These are phyloP conservation scores for Prunus campanulata DNA, from an alignment of 306 rosid species.

Conservation along the genomic window DNA sequence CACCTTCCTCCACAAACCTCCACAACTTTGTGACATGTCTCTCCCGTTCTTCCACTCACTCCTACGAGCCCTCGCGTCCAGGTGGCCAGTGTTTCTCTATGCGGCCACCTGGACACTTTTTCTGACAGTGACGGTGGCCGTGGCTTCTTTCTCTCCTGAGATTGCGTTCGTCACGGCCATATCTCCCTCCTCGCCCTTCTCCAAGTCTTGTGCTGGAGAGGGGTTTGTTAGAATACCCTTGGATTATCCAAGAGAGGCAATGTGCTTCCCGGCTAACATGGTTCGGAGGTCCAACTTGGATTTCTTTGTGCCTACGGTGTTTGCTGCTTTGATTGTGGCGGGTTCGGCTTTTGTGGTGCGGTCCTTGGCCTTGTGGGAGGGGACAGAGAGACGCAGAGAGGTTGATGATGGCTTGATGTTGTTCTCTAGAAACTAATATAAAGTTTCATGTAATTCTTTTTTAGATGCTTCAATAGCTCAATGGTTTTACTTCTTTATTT, in stretches of 20 bases:
- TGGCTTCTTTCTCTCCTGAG: conserved; percentile 52
- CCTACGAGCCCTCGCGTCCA: conserved; percentile 21
- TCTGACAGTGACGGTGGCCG: conserved; percentile 37
- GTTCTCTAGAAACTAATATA: background rate
- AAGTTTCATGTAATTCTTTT: background rate
- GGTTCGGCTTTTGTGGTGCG: conserved; percentile 59
- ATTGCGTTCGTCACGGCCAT: conserved; percentile 43
- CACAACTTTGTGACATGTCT: conserved; percentile 24
- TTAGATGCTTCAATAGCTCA: background rate
- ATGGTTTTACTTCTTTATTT: background rate
- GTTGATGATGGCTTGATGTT: conserved; percentile 1
- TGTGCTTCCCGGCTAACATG: conserved; percentile 53
- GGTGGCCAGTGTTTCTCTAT: conserved; percentile 12
- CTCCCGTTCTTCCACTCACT: conserved; percentile 26
- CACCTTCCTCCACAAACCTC: background rate
- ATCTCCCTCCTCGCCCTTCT: conserved; percentile 41
- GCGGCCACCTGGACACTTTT: conserved; percentile 52
- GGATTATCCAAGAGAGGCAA: conserved; percentile 52
- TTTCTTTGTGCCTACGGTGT: conserved; percentile 69
- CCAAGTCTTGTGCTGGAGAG: conserved; percentile 30
- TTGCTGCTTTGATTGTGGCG: conserved; percentile 59
- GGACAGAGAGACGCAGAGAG: background rate
- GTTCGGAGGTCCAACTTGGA: conserved; percentile 50
- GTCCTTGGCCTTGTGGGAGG: conserved; percentile 28
- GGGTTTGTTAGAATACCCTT: conserved; percentile 51